Evolutionary conservation across 139 green algal genomes (phyloP), one percentile per base, ranked within the genome.

Genomic region (Astrephomene gubernaculifera): DNA sequence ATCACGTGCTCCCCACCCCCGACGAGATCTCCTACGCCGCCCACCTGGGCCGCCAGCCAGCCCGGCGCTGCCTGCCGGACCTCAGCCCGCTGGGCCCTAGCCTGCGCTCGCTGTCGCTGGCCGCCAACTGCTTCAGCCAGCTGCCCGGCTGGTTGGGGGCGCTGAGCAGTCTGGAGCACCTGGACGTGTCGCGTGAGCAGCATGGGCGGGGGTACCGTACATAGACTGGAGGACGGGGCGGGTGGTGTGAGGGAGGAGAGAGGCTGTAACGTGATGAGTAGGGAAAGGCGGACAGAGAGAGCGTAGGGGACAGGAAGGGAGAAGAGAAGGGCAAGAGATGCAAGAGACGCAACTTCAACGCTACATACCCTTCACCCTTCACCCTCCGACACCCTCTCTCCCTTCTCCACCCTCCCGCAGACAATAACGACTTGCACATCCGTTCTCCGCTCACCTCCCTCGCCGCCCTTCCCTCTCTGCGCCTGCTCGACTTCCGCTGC

Each of bases 21-120:
- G n/a, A 41, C 4, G 78, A 82, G 38, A 33, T 19, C 7, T n/a
- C 61, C 29, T n/a, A 61, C 21, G 61, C 63, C 3, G 41, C 43
- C 1, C 60, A 5, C 9, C 5, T n/a, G 27, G 60, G 44, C 41
- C 29, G 25, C 1, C 7, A 35, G 4, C 19, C 44, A 12, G 63
- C 81, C 21, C 79, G 83, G 22, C 81, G 83, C 64, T 52, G 33
- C 8, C 72, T 93, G 83, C 90, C 90, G 29, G 71, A 87, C 69
- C 79, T 94, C 45, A 19, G 71, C 33, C 74, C 57, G 17, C 74
- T 95, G 71, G 68, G 43, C 1, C 71, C 69, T 17, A 14, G 21
- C 36, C 89, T 95, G 35, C 87, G 68, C 2, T 87, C 88, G 22
- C 85, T 95, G 22, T 91, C 89, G 73, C 85, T 95, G 43, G 60